Base-by-base conservation (phyloP, 306 rosid species). In the Cucurbita argyrosperma region DNA sequence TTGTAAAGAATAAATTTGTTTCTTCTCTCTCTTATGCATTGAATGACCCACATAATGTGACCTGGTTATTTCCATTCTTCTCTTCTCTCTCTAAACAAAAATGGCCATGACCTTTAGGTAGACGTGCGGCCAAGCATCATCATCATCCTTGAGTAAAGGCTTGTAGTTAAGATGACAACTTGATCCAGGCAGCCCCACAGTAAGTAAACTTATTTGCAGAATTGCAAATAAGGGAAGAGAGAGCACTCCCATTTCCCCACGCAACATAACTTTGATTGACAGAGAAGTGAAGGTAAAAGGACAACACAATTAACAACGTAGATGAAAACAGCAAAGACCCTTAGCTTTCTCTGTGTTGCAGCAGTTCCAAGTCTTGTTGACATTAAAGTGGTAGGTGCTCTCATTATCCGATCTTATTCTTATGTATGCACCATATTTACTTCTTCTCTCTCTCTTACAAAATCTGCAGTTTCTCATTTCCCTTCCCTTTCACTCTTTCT, bases 291-390 rank as follows among this genome's bases (percentile, higher is more conserved):
- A 65, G 53, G 71, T 43, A 23, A 47, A 68, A 47, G 55, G 57
- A 68, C 73, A 68, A 46, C 73, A 65, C 71, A 65, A 65, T 65
- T 65, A 43, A 65, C 53, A 18, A 65, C 11, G 71, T 42, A 65
- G 38, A 65, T 65, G 71, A 43, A 42, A 43, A 65, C 69, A 40
- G 52, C 51, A 39, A 64, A n/a, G 0, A 61, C 23, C 50, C 70
- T 63, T 19, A 16, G 1, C 35, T 43, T 65, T 2, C 71, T 42
- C 35, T 65, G 67, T 61, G 9, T 11, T 19, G 71, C 18, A 64
- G 71, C 52, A 65, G 16, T 65, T 43, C 71, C 71, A 65, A 43
- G 71, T 65, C 71, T 65, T 43, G 52, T 65, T 50, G 52, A 18
- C 37, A 65, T 42, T 19, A 65, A 65, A 43, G 15, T 43, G n/a